Base-by-base conservation (phyloP, 108 stramenopile species). In the Cyclotella kingstonii region DNA sequence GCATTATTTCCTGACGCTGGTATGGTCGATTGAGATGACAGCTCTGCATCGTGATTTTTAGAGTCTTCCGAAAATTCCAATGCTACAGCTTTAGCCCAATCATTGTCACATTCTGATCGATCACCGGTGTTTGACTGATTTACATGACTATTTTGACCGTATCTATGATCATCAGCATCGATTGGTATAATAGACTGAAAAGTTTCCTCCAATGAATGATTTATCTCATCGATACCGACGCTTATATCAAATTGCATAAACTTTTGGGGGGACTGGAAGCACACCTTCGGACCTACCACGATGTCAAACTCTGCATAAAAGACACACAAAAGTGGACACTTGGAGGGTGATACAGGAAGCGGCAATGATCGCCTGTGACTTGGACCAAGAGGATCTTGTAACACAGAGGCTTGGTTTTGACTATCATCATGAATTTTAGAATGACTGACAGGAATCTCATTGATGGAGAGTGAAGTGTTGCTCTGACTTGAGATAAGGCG, bases 251-350 rank as follows among this genome's bases (percentile, higher is more conserved):
- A 79, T 22, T 78, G 75, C 87, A 92, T 89, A 46, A 92, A 92
- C 28, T 80, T 63, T 2, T 49, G 36, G 7, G 91, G 91, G 17
- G 73, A 68, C 51, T 89, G 83, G 45, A 63, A 87, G 39, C 82
- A 79, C 0, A 92, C 63, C 35, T 68, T 82, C 0, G 91, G 91
- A 0, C 91, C 91, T 3, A 83, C 81, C 15, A 87, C 80, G 45
- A 84, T 92, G 51, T 92, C 91, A 59, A 92, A 92, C 53, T 92
- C 91, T n/a, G 87, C 83, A 70, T 92, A 92, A 47, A 92, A 92
- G 31, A 75, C 78, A 52, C 84, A 84, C 40, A 92, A 77, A 7
- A 92, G 56, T 12, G 87, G 87, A 66, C 91, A 92, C 34, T 76
- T 66, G 4, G 70, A 42, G 9, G 90, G 70, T 4, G 63, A 52